Percentiles rank a stretch among this genome's conserved stretches.
Conservation (phyloP, 768 basidiomycete species). For the Pleurotus pulmonarius region DNA sequence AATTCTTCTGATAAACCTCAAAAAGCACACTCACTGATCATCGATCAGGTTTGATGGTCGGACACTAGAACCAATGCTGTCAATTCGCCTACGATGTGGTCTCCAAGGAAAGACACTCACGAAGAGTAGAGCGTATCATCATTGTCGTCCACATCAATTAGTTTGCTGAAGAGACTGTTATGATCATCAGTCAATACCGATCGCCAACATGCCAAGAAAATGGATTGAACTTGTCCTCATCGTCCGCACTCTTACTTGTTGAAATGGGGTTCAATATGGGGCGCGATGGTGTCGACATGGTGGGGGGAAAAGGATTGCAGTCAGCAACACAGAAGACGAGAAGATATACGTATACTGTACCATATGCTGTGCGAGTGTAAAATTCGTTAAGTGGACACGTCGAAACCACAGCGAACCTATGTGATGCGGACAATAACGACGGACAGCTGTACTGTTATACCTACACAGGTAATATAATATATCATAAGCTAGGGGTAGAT, state of each 20-base stretch:
- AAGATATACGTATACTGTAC: too few species aligned
- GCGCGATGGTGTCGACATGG: not conserved
- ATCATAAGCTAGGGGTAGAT: too few species aligned
- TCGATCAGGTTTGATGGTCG: not conserved
- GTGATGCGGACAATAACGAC: too few species aligned
- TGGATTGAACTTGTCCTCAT: not conserved
- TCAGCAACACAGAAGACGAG: too few species aligned
- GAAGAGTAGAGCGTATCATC: slow-evolving; percentile 2
- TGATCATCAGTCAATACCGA: not conserved
- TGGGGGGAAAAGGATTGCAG: too few species aligned
- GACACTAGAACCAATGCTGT: not conserved
- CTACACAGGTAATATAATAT: too few species aligned
- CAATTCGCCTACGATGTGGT: not conserved
- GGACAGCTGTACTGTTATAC: too few species aligned
- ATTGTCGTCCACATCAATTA: not conserved
- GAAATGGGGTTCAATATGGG: not conserved
- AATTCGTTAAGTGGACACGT: too few species aligned
- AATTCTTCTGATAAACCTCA: too few species aligned
- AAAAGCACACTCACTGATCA: not conserved
- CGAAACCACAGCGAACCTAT: too few species aligned
- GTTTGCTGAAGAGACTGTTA: not conserved
- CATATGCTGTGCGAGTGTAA: too few species aligned
- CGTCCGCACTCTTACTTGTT: not conserved
- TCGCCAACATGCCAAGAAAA: not conserved
- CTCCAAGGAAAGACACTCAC: not conserved